A percentile compares a stretch with the other conserved stretches of the same genome.
Conservation (phyloP, 73 alveolate species). For the Paramecium biaurelia region DNA sequence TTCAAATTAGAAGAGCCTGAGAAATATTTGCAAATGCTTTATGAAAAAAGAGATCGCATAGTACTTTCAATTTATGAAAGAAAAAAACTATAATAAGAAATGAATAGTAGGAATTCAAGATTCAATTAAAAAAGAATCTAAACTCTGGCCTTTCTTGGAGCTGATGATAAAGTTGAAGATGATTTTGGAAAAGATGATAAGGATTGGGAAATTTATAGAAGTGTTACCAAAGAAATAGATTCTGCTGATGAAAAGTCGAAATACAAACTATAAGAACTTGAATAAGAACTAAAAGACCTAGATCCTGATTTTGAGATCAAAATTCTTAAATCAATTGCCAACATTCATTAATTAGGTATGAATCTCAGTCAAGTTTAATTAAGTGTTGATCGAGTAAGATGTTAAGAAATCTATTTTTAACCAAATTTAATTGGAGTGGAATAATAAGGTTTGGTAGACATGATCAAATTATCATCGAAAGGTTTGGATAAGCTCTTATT, state of each 20-base stretch:
- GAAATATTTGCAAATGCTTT: conserved; percentile 6
- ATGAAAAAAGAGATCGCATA: conserved; percentile 36
- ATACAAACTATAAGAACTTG: conserved; percentile 25
- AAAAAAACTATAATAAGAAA: conserved; percentile 12
- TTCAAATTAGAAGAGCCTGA: conserved; percentile 50
- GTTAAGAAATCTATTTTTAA: conserved; percentile 46
- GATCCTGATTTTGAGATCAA: conserved; percentile 43
- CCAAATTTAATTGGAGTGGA: conserved; percentile 5
- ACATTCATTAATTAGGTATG: conserved; percentile 11
- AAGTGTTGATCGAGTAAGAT: conserved; percentile 44
- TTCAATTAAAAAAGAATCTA: conserved; percentile 44
- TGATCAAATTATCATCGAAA: neutral
- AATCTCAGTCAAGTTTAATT: neutral
- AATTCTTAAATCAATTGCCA: conserved; percentile 34
- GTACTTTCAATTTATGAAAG: neutral
- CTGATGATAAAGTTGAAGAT: conserved; percentile 29
- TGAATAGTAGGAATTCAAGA: conserved; percentile 15
- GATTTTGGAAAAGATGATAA: conserved; percentile 45
- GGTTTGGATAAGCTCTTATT: neutral
- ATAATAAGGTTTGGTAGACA: conserved; percentile 16
- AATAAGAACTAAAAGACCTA: conserved; percentile 19
- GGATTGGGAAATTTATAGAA: conserved; percentile 41
- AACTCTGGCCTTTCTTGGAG: neutral
- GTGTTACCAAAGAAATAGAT: neutral
- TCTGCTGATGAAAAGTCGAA: conserved; percentile 30